Evolutionary conservation across 1,284 basidiomycete species (phyloP).

Genomic region (Ustilago cynodontis): DNA sequence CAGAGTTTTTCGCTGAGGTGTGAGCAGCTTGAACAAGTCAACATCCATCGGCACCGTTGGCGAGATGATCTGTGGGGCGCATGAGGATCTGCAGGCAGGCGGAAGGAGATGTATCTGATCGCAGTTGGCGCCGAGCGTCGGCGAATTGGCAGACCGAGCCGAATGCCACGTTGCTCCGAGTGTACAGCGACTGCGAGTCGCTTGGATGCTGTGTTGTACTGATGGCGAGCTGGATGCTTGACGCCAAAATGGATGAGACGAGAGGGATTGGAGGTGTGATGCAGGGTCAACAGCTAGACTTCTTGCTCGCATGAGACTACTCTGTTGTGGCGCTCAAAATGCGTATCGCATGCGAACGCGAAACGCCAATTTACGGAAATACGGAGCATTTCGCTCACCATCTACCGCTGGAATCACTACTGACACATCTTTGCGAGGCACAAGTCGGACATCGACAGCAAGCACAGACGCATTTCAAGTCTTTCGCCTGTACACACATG

Average conservation of each 20-base stretch:
- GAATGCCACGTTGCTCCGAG: background rate
- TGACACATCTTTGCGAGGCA: background rate
- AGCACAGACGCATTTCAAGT: too few relatives aligned
- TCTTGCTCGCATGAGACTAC: background rate
- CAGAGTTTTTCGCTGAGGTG: background rate
- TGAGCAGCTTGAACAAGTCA: background rate
- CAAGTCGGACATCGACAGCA: background rate
- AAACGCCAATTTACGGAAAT: background rate
- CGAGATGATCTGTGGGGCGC: conserved; percentile 6
- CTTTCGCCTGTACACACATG: too few relatives aligned
- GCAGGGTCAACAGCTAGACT: background rate
- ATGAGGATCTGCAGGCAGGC: conserved; percentile 9
- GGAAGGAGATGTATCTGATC: conserved; percentile 10
- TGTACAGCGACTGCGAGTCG: background rate
- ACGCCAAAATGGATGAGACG: background rate
- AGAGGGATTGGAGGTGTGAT: background rate
- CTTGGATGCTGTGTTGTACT: background rate
- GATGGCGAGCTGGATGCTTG: background rate
- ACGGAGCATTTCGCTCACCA: background rate
- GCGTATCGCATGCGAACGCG: background rate
- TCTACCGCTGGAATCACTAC: background rate
- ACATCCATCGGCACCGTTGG: background rate
- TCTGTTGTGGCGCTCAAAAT: background rate
- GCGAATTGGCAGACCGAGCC: background rate
- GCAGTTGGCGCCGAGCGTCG: background rate